A percentile compares a stretch with the other conserved stretches of the same genome.
Conservation (phyloP, 768 basidiomycete species). For the Boletales sp. region DNA sequence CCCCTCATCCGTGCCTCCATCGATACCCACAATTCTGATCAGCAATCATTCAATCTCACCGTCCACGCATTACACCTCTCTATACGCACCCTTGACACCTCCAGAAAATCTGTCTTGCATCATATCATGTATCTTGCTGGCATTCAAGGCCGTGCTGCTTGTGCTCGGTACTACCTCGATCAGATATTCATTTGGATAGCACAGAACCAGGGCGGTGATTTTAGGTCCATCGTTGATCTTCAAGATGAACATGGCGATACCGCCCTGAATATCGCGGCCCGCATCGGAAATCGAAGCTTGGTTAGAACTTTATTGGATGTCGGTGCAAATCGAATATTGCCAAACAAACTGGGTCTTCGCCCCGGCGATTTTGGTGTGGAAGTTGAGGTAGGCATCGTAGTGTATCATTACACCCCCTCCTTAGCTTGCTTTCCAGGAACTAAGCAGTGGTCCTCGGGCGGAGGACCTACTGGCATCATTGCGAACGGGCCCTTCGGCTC, state of each 20-base stretch:
- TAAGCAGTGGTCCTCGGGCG: constrained; percentile 63
- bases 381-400: constrained; percentile 59
- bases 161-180: constrained; percentile 90
- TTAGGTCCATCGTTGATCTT: constrained; percentile 78
- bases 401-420: neutral
- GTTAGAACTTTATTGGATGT: constrained; percentile 87
- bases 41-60: constrained; percentile 66
- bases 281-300: constrained; percentile 86
- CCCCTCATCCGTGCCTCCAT: constrained; percentile 90
- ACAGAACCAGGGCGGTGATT: constrained; percentile 70
- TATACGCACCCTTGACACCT: constrained; percentile 85
- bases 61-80: constrained; percentile 64
- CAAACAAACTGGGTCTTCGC: constrained; percentile 90
- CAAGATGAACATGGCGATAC: constrained; percentile 97
- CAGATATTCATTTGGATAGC: constrained; percentile 86
- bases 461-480: constrained; percentile 80
- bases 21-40: constrained; percentile 81
- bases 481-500: constrained; percentile 68
- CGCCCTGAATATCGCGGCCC: constrained; percentile 89
- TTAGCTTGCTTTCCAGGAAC: constrained; percentile 44
- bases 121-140: constrained; percentile 90
- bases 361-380: constrained; percentile 96
- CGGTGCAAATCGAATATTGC: constrained; percentile 83
- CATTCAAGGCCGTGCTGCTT: constrained; percentile 79
- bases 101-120: constrained; percentile 83